phyloP scores from a whole-genome alignment of 768 basidiomycete species.

The Pulveroboletus sp. region DNA sequence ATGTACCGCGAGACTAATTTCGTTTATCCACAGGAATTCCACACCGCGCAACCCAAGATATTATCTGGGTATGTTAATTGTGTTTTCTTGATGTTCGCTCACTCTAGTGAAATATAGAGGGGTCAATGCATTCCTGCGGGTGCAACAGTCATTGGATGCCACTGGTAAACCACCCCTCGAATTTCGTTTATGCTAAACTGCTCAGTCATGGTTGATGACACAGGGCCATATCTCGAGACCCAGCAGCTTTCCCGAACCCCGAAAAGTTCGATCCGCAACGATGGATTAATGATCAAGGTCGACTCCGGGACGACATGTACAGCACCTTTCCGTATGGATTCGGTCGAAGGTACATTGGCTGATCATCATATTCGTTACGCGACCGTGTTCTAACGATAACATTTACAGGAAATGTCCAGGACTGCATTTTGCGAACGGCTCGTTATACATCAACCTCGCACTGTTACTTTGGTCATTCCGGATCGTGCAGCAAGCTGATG shows the following conservation, averaged over 20 bases:
- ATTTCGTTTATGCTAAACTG: background rate
- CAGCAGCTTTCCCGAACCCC: constrained; percentile 26
- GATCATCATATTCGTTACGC: background rate
- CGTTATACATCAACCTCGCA: constrained; percentile 60
- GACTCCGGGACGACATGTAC: constrained; percentile 42
- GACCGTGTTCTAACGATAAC: background rate
- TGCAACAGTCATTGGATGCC: constrained; percentile 18
- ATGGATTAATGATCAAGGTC: constrained; percentile 44
- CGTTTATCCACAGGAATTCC: constrained; percentile 37
- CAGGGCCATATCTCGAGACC: constrained; percentile 30
- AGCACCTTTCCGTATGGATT: constrained; percentile 48
- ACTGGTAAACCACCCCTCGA: constrained; percentile 8
- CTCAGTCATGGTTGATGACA: background rate
- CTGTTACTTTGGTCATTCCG: constrained; percentile 62
- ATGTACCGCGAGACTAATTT: background rate
- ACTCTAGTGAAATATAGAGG: constrained; percentile 3
- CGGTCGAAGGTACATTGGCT: constrained; percentile 35
- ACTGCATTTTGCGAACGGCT: constrained; percentile 45
- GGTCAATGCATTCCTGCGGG: constrained; percentile 22
- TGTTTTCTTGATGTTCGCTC: background rate
- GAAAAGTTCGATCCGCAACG: constrained; percentile 54
- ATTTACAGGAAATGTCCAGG: constrained; percentile 54
- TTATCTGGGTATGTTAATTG: constrained; percentile 48
- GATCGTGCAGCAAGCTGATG: constrained; percentile 43
- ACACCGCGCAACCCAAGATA: constrained; percentile 60